Conservation (phyloP, 2,329 filamentous ascomycete species). For the Xylariaceae sp. region DNA sequence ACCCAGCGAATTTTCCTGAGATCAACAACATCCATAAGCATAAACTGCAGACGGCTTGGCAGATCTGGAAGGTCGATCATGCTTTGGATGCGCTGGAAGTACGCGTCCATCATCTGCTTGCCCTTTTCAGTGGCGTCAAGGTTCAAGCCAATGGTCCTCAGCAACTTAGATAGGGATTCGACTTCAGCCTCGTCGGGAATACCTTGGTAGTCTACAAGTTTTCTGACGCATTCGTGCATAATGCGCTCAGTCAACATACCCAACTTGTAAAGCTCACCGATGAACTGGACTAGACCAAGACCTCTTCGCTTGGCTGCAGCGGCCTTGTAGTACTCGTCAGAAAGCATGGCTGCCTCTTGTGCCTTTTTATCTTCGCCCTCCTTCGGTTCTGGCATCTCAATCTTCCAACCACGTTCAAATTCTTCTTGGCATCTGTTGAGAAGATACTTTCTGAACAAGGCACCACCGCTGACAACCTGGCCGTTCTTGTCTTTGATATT, state of each 20-base stretch:
- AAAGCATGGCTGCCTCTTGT: constrained; percentile 76
- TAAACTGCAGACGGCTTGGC: constrained; percentile 86
- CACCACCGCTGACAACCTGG: constrained; percentile 84
- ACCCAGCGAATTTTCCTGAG: constrained; percentile 73
- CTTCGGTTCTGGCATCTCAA: constrained; percentile 69
- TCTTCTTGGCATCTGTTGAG: constrained; percentile 98
- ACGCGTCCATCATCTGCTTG: constrained; percentile 81
- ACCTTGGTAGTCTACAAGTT: constrained; percentile 91
- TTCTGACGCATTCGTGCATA: constrained; percentile 99
- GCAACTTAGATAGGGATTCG: constrained; percentile 88
- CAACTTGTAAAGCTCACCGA: constrained; percentile 98
- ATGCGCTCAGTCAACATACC: constrained; percentile 98
- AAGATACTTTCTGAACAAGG: constrained; percentile 95
- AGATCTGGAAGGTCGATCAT: constrained; percentile 79
- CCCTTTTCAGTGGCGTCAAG: constrained; percentile 83
- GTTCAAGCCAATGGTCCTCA: constrained; percentile 85
- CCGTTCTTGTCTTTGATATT: constrained; percentile 88
- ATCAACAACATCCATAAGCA: constrained; percentile 93
- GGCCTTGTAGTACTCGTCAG: constrained; percentile 93
- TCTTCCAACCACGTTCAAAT: constrained; percentile 96
- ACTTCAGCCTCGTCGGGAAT: constrained; percentile 93
- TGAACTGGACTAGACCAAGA: constrained; percentile 97
- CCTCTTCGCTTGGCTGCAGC: constrained; percentile 94
- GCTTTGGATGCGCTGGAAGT: constrained; percentile 82
- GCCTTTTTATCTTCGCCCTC: constrained; percentile 62